phyloP scores from a whole-genome alignment of 202 grass and related monocot species.

The Miscanthus sacchariflorus region DNA sequence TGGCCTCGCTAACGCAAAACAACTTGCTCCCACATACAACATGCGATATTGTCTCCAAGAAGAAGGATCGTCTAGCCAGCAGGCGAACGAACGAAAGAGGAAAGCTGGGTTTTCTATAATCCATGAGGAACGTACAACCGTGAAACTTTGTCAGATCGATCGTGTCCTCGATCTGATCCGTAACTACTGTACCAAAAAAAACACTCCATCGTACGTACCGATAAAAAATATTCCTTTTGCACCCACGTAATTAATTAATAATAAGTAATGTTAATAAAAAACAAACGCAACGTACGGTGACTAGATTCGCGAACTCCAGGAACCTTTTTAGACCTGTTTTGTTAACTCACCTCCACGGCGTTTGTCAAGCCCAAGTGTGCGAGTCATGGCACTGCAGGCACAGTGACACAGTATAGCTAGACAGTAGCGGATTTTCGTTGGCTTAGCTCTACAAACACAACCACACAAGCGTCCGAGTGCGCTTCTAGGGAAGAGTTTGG shows the following conservation, averaged over 20 bases:
- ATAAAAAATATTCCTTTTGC: background rate
- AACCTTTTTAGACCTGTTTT: background rate
- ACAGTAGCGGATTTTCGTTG: background rate
- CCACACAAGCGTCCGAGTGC: too few relatives aligned
- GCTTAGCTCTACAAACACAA: background rate
- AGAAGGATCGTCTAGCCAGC: background rate
- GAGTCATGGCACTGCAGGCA: background rate
- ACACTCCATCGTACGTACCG: background rate
- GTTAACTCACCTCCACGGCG: background rate
- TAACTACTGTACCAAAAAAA: background rate
- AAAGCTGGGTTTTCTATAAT: background rate
- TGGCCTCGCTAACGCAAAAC: background rate
- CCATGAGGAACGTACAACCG: conserved; percentile 7
- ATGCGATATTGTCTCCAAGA: too few relatives aligned
- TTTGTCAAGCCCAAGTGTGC: background rate
- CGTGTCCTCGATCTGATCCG: background rate
- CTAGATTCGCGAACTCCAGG: background rate
- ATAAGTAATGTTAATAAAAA: too few relatives aligned
- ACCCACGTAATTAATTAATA: too few relatives aligned
- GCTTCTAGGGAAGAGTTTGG: background rate
- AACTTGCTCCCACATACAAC: too few relatives aligned
- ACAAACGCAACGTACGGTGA: background rate
- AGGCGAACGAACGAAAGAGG: too few relatives aligned
- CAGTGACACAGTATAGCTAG: background rate
- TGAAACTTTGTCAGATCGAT: background rate